Conservation (phyloP, 768 basidiomycete species). For the Termitomyces sp. region DNA sequence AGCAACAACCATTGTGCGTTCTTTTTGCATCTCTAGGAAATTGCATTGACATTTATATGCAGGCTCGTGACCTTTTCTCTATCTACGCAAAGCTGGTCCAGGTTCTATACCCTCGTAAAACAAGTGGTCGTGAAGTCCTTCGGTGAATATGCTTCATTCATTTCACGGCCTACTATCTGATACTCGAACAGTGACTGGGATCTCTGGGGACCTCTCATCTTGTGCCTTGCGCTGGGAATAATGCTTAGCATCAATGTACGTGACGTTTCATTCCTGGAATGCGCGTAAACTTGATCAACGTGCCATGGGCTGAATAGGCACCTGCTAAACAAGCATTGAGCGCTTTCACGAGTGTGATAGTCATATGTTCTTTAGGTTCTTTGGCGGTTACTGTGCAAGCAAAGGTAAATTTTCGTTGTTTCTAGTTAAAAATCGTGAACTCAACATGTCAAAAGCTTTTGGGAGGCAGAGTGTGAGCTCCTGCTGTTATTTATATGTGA, state of each 20-base stretch:
- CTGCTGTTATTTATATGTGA: not conserved
- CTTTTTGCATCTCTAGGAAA: not conserved
- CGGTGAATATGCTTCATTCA: constrained; percentile 37
- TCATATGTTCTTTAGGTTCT: constrained; percentile 87
- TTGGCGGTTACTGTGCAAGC: constrained; percentile 93
- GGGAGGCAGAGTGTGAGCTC: constrained; percentile 73
- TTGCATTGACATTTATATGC: constrained; percentile 5
- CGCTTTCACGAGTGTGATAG: constrained; percentile 92
- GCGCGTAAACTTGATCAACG: not conserved
- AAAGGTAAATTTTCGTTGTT: constrained; percentile 47
- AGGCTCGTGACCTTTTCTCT: constrained; percentile 87
- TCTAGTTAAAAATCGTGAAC: constrained; percentile 4
- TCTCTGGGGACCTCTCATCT: constrained; percentile 90
- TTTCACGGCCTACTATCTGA: not conserved
- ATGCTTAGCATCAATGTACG: constrained; percentile 82
- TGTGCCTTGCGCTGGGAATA: constrained; percentile 74
- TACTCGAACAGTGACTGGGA: constrained; percentile 79
- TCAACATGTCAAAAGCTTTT: constrained; percentile 45
- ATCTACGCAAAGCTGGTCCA: constrained; percentile 92
- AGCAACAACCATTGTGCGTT: constrained; percentile 76
- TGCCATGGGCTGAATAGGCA: constrained; percentile 44
- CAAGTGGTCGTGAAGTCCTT: constrained; percentile 73
- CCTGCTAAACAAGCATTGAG: constrained; percentile 77
- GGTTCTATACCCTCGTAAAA: constrained; percentile 83
- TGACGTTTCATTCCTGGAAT: not conserved